Conservation (phyloP, 2,329 filamentous ascomycete species). For the Madurella mycetomatis region DNA sequence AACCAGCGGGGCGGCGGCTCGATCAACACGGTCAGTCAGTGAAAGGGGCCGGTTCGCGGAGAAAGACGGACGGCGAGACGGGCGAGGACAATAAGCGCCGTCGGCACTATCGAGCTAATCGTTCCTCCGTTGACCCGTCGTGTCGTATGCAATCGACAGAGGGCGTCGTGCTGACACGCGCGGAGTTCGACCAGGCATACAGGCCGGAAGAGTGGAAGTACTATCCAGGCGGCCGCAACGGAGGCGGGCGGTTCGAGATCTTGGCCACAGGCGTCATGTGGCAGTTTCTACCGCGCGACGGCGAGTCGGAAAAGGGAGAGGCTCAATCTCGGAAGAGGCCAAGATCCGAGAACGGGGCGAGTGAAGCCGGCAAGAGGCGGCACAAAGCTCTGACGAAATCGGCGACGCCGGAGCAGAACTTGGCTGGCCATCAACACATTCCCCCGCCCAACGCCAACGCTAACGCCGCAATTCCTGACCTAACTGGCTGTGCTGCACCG, state of each 20-base stretch:
- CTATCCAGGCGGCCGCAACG: constrained; percentile 1
- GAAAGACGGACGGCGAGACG: too few relatives aligned
- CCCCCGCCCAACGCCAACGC: too few relatives aligned
- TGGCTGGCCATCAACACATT: too few relatives aligned
- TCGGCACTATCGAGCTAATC: too few relatives aligned
- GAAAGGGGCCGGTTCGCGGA: too few relatives aligned
- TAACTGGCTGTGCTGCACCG: too few relatives aligned
- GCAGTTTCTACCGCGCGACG: background rate
- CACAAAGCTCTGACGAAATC: too few relatives aligned
- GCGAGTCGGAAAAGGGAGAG: background rate
- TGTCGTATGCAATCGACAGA: constrained; percentile 1
- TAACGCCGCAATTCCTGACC: too few relatives aligned
- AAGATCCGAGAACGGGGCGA: too few relatives aligned
- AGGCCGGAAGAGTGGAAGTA: background rate
- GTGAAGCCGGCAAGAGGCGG: too few relatives aligned
- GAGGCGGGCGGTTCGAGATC: constrained; percentile 8
- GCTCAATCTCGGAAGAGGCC: too few relatives aligned
- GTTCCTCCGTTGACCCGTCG: background rate
- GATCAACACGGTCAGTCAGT: background rate
- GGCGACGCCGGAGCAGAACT: too few relatives aligned
- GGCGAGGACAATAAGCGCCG: background rate
- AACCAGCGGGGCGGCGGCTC: background rate
- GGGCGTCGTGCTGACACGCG: constrained; percentile 10
- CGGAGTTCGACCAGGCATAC: background rate
- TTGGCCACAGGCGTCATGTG: constrained; percentile 10